Evolutionary conservation across 208 protist genomes (phyloP), one percentile per base, ranked within the genome.

Genomic region (Blechomonas ayalai): DNA sequence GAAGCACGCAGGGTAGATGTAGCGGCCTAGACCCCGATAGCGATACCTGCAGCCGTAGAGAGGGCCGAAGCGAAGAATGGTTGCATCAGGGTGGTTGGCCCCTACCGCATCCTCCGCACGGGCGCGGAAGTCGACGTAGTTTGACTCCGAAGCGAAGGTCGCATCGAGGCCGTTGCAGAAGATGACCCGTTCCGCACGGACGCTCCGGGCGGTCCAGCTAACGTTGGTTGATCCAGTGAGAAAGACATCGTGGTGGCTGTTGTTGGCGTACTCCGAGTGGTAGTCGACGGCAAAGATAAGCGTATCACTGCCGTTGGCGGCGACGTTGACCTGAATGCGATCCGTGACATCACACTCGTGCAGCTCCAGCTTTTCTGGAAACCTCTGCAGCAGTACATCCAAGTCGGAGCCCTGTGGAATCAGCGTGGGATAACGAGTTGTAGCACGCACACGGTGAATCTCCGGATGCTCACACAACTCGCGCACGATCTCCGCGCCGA

Each of bases 321-420:
- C 88, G 8, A 90, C 84, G 61, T 95, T 95, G 4, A 95, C 82
- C 50, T 91, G 82, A 63, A 91, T 90, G 29, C 82, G 74, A 52
- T 95, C 88, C 20, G 84, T 90, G 28, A 95, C 84, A 53, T 95
- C 84, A 62, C 83, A 90, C 64, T 92, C 88, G 62, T 95, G 83
- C 34, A 95, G 69, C 59, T 90, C 82, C 59, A 92, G 72, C 51
- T 93, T 92, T 3, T 93, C 82, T 23, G 84, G 84, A 57, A 90
- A 90, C 39, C 73, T 47, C 46, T 84, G 74, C 22, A 95, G 67
- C 2, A 95, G 73, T 8, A 72, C 0, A 36, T 95, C 83, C n/a
- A 95, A 53, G 41, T 92, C 88, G 0, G 86, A 94, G 20, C 80
- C 79, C 18, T 66, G 53, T 10, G 76, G 76, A 53, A 95, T 92